phyloP scores from a whole-genome alignment of 2,329 filamentous ascomycete species.

The Aspergillus chevalieri region DNA sequence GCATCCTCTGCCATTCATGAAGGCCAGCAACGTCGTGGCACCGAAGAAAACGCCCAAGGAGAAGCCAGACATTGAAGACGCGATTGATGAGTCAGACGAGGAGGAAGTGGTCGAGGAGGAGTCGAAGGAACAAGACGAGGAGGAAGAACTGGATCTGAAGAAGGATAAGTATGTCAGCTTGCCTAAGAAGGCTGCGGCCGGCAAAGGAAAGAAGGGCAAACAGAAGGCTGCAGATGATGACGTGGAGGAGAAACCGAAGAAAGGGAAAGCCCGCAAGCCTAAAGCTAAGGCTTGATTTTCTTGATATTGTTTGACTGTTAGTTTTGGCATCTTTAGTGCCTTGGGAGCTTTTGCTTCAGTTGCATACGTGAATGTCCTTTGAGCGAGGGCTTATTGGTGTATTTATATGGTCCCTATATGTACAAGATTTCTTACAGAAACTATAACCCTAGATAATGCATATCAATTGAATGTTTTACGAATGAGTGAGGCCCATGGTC shows the following conservation, averaged over 20 bases:
- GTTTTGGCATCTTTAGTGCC: background rate
- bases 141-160: slow-evolving; percentile 74
- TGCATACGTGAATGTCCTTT: background rate
- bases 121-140: slow-evolving; percentile 59
- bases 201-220: slow-evolving; percentile 37
- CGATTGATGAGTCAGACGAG: slow-evolving; percentile 83
- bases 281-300: slow-evolving; percentile 20
- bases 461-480: no score
- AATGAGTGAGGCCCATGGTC: no score
- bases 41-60: slow-evolving; percentile 67
- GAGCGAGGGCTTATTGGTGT: background rate
- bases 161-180: slow-evolving; percentile 96
- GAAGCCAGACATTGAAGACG: slow-evolving; percentile 90
- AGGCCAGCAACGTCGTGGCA: slow-evolving; percentile 69
- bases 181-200: slow-evolving; percentile 55
- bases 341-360: background rate
- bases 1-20: slow-evolving; percentile 94
- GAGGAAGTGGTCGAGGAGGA: slow-evolving; percentile 53
- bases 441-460: no score
- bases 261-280: slow-evolving; percentile 33
- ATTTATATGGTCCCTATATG: background rate
- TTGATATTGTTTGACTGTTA: background rate
- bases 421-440: background rate
- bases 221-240: slow-evolving; percentile 20
- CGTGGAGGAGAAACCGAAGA: slow-evolving; percentile 50